phyloP scores from a whole-genome alignment of 2,329 filamentous ascomycete genomes.

The Bipolaris cookei region DNA sequence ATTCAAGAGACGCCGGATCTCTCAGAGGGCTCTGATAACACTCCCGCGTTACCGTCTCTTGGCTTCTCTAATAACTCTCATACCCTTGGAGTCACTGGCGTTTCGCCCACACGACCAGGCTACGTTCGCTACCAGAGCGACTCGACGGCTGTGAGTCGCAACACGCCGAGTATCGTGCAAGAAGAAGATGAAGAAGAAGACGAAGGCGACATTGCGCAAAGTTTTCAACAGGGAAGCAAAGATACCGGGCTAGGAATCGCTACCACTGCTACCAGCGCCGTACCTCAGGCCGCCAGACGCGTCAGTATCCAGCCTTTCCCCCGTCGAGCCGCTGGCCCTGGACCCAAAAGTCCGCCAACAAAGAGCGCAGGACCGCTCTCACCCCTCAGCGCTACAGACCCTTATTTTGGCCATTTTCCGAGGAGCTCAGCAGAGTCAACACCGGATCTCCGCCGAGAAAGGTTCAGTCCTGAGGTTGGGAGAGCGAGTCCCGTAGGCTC shows the following conservation, averaged over 20 bases:
- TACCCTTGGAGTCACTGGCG: slow-evolving; percentile 33
- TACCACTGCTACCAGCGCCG: slow-evolving; percentile 14
- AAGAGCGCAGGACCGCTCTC: slow-evolving; percentile 31
- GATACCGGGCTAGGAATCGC: slow-evolving; percentile 48
- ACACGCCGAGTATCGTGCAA: slow-evolving; percentile 31
- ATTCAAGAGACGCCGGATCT: slow-evolving; percentile 36
- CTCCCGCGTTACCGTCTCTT: slow-evolving; percentile 37
- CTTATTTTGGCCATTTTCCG: slow-evolving; percentile 37
- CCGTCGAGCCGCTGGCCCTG: slow-evolving; percentile 24
- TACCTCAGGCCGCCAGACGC: slow-evolving; percentile 20
- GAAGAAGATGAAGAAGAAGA: slow-evolving; percentile 47
- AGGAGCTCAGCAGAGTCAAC: slow-evolving; percentile 37
- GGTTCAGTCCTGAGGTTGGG: slow-evolving; percentile 18
- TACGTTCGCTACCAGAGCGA: slow-evolving; percentile 48
- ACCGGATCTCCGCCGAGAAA: slow-evolving; percentile 43
- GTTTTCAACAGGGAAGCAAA: slow-evolving; percentile 20
- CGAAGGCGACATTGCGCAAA: slow-evolving; percentile 42
- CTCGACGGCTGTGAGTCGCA: slow-evolving; percentile 41
- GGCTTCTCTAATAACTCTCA: slow-evolving; percentile 36
- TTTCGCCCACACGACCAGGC: slow-evolving; percentile 41
- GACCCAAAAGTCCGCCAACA: slow-evolving; percentile 26
- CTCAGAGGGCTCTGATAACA: slow-evolving; percentile 35
- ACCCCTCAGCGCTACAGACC: slow-evolving; percentile 38
- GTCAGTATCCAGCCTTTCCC: slow-evolving; percentile 35
- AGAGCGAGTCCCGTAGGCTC: slow-evolving; percentile 35